These are phyloP conservation scores for Penicillium sp. DNA, from an alignment of 2,329 filamentous ascomycete species.

Conservation along the genomic window DNA sequence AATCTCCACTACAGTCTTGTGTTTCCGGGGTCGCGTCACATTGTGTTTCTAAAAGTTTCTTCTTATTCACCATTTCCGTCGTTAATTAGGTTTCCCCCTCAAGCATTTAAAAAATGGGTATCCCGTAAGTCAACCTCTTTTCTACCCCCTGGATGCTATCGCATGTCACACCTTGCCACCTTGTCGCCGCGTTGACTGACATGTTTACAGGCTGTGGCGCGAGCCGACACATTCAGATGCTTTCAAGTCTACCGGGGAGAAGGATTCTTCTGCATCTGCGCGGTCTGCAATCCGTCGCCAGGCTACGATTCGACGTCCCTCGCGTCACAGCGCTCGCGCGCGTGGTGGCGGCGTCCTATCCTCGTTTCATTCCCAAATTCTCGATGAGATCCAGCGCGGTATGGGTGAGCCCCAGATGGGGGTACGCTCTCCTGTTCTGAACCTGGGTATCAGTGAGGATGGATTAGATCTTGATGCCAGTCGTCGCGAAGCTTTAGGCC, in stretches of 20 bases:
- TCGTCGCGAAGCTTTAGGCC: slow-evolving; percentile 30
- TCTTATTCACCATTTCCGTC: not conserved
- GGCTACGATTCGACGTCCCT: slow-evolving; percentile 35
- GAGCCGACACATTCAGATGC: slow-evolving; percentile 51
- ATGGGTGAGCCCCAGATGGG: slow-evolving; percentile 21
- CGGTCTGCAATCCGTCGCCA: slow-evolving; percentile 61
- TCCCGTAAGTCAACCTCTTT: slow-evolving; percentile 37
- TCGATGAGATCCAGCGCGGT: slow-evolving; percentile 35
- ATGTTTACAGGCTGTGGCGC: slow-evolving; percentile 52
- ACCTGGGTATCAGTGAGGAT: slow-evolving; percentile 28
- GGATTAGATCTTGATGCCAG: slow-evolving; percentile 30
- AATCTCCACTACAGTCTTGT: slow-evolving; percentile 6
- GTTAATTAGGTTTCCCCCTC: slow-evolving; percentile 3
- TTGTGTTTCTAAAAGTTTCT: not conserved
- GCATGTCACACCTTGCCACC: slow-evolving; percentile 13
- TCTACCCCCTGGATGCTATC: slow-evolving; percentile 2
- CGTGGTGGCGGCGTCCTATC: slow-evolving; percentile 31
- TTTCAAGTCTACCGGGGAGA: slow-evolving; percentile 43
- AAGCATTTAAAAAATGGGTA: slow-evolving; percentile 33
- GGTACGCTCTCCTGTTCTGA: slow-evolving; percentile 29
- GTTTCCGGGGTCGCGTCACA: slow-evolving; percentile 1
- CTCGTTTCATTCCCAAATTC: slow-evolving; percentile 29
- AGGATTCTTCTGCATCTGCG: slow-evolving; percentile 54
- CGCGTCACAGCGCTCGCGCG: slow-evolving; percentile 28
- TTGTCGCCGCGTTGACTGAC: slow-evolving; percentile 22